Conservation (phyloP, 2,329 filamentous ascomycete genomes). For the Fusarium sublunatum region DNA sequence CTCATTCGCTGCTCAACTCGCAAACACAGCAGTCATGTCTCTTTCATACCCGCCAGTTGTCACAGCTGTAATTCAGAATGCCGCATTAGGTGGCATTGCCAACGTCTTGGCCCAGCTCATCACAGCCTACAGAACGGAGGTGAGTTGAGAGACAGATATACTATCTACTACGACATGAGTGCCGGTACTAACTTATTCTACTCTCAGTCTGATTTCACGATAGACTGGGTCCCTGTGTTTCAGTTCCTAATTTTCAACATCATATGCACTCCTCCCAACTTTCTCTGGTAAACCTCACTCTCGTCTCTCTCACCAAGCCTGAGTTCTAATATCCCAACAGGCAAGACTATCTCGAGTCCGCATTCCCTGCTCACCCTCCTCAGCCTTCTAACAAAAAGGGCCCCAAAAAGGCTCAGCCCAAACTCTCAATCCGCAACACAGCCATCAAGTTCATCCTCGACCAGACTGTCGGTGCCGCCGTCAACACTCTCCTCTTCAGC, state of each 20-base stretch:
- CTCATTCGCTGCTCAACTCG: neutral
- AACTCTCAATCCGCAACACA: constrained; percentile 72
- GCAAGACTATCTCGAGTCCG: constrained; percentile 80
- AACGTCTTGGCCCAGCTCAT: constrained; percentile 80
- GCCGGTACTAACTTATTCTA: neutral
- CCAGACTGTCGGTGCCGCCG: constrained; percentile 72
- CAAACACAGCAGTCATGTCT: constrained; percentile 37
- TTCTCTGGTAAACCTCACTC: constrained; percentile 72
- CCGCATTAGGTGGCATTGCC: constrained; percentile 72
- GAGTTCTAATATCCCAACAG: constrained; percentile 51
- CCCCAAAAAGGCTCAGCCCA: constrained; percentile 48
- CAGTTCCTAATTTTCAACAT: constrained; percentile 82
- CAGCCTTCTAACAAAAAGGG: constrained; percentile 53
- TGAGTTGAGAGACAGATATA: constrained; percentile 51
- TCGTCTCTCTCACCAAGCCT: constrained; percentile 19
- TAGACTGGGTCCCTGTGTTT: constrained; percentile 76
- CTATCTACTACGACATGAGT: neutral
- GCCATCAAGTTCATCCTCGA: constrained; percentile 75
- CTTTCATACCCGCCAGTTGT: constrained; percentile 61
- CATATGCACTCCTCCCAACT: constrained; percentile 83
- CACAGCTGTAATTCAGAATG: constrained; percentile 72
- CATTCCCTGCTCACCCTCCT: constrained; percentile 74
- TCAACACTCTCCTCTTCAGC: constrained; percentile 75
- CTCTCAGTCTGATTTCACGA: constrained; percentile 64
- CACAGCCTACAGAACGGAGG: constrained; percentile 69